These are phyloP conservation scores for Pleurotus djamor DNA, from an alignment of 768 basidiomycete species.

Conservation along the genomic window DNA sequence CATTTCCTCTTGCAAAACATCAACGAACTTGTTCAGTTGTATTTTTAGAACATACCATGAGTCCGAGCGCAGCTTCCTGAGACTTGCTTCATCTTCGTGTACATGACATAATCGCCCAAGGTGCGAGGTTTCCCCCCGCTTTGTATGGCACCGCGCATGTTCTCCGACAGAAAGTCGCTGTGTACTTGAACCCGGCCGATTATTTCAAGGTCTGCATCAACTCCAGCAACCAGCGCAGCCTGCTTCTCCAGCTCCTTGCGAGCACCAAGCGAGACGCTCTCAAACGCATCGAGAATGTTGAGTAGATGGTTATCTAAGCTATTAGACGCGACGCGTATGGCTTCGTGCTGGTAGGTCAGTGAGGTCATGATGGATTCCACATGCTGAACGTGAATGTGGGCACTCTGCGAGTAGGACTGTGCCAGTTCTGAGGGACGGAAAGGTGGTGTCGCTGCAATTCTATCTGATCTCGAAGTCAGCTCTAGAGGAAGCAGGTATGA, in stretches of 20 bases:
- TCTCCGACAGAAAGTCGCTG: constrained; percentile 69
- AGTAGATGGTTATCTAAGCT: constrained; percentile 74
- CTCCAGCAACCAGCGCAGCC: constrained; percentile 52
- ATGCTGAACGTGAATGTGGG: constrained; percentile 63
- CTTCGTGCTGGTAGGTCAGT: constrained; percentile 65
- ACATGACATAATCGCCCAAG: constrained; percentile 79
- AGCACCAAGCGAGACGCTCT: constrained; percentile 50
- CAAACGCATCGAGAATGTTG: constrained; percentile 67
- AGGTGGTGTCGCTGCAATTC: constrained; percentile 67
- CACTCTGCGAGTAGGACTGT: constrained; percentile 61
- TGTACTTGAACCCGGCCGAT: constrained; percentile 68
- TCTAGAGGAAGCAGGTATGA: not conserved
- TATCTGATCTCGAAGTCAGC: constrained; percentile 35
- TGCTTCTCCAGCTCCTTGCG: constrained; percentile 73
- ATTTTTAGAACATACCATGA: constrained; percentile 50
- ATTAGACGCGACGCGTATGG: constrained; percentile 69
- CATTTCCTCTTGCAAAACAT: constrained; percentile 51
- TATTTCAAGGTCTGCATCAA: constrained; percentile 73
- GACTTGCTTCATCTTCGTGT: constrained; percentile 77
- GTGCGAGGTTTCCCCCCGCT: constrained; percentile 66
- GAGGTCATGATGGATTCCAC: constrained; percentile 49
- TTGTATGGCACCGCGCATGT: constrained; percentile 68
- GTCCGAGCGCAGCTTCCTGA: constrained; percentile 67
- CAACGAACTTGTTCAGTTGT: not conserved
- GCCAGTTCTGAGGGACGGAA: constrained; percentile 67